phyloP scores from a whole-genome alignment of 192 early-diverging fungal species.

The Podila epigama region DNA sequence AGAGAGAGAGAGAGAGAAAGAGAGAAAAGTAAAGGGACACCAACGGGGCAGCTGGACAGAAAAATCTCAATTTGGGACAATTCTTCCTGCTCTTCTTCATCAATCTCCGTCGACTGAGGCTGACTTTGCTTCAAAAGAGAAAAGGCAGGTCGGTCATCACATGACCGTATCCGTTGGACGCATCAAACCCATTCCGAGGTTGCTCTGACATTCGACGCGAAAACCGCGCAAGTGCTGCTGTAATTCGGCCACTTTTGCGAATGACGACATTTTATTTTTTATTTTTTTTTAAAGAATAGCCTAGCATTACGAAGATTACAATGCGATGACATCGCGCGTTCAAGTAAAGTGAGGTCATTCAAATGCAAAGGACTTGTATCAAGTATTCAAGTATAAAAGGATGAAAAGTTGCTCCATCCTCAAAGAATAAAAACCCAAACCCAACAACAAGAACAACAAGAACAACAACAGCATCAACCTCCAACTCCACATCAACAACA shows the following conservation, averaged over 20 bases:
- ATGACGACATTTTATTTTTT: neutral
- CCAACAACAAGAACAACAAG: neutral
- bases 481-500: constrained; percentile 1
- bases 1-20: neutral
- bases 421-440: neutral
- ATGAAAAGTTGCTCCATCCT: neutral
- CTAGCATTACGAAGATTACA: neutral
- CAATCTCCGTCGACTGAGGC: no score
- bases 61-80: no score
- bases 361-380: neutral
- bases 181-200: no score
- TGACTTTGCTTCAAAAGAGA: no score
- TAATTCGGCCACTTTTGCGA: neutral
- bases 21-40: neutral
- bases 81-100: no score
- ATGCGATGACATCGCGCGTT: neutral
- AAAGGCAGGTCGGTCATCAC: no score
- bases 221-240: no score
- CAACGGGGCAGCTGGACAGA: no score
- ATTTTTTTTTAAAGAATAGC: no score
- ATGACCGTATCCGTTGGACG: no score
- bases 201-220: no score
- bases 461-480: neutral
- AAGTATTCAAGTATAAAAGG: neutral
- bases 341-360: neutral